A percentile compares a stretch with the other conserved stretches of the same genome.
Evolutionary conservation across 129 eudicot species (phyloP).

Genomic region (Arctium minus): DNA sequence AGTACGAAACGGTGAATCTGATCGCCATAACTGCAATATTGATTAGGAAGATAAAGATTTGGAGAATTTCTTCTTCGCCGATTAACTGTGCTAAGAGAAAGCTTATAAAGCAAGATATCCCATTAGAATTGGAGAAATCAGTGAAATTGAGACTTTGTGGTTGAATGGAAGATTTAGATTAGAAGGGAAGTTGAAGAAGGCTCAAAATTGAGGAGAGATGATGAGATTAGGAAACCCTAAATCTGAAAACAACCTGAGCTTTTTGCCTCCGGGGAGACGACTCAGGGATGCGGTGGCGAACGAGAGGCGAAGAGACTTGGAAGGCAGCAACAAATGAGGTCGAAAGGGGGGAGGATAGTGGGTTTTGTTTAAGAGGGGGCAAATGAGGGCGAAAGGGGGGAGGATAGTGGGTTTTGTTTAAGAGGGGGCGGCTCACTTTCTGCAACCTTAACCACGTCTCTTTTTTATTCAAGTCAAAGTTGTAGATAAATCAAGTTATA

Average conservation of each 20-base stretch:
- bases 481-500: no score
- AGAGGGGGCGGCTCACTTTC: background rate
- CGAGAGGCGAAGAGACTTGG: conserved; percentile 12
- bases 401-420: background rate
- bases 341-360: background rate
- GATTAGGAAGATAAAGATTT: conserved; percentile 35
- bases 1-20: conserved; percentile 61
- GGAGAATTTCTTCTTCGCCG: conserved; percentile 29
- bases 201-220: background rate
- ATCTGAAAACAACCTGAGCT: conserved; percentile 8
- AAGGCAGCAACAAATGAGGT: background rate
- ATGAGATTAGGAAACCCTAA: background rate
- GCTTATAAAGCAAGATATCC: conserved; percentile 23
- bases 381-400: background rate
- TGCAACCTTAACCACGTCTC: background rate
- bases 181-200: background rate
- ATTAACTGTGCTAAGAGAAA: conserved; percentile 18
- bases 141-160: conserved; percentile 19
- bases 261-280: conserved; percentile 19
- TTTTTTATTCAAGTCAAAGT: no score
- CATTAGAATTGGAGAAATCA: conserved; percentile 45
- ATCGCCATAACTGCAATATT: conserved; percentile 67
- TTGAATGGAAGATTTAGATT: conserved; percentile 33
- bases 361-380: conserved; percentile 9
- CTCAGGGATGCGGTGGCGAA: conserved; percentile 21